Evolutionary conservation across 768 basidiomycete genomes (phyloP), one percentile per base, ranked within the genome.

Genomic region (Amanita jacksonii): DNA sequence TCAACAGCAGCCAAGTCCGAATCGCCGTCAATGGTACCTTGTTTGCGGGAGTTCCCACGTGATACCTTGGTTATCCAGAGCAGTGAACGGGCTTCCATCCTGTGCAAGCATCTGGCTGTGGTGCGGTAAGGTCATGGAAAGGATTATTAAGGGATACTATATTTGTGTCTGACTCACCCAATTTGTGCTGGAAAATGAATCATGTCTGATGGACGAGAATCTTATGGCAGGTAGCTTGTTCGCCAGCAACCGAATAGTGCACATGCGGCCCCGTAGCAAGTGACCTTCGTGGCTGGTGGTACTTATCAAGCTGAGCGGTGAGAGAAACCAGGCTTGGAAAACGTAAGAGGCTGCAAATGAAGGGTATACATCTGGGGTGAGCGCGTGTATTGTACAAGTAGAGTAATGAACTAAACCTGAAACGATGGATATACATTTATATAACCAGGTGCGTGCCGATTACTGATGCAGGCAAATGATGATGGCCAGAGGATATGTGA

Each of bases 161-260:
- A 42, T 22, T n/a, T 23, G 41, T 23, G 19, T 15, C 15, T 27
- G 19, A 19, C 39, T 41, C 39, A 41, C 40, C 28, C 13, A 30
- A 41, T 12, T 31, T 19, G 41, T 33, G n/a, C 28, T 8, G 19
- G 19, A 13, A 19, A 32, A 33, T 42, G 41, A 42, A 42, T 42
- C 28, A 20, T 4, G 28, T 42, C 41, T 42, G 41, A 42, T 42
- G 41, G 32, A 13, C 16, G 41, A 42, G n/a, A 31, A 33, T 42
- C 31, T 34, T 23, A 41, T 33, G 24, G 32, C 13, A 42, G 22
- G 33, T 22, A 3, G 18, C 30, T 18, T 23, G 9, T 23, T 33
- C 31, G 41, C 18, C 9, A 42, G 20, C n/a, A 33, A 42, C 15
- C 31, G 41, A 33, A 8, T 41, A 27, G 32, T 13, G 22, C 16